Evolutionary conservation across 169 alveolate genomes (phyloP).

Genomic region (Besnoitia besnoiti): DNA sequence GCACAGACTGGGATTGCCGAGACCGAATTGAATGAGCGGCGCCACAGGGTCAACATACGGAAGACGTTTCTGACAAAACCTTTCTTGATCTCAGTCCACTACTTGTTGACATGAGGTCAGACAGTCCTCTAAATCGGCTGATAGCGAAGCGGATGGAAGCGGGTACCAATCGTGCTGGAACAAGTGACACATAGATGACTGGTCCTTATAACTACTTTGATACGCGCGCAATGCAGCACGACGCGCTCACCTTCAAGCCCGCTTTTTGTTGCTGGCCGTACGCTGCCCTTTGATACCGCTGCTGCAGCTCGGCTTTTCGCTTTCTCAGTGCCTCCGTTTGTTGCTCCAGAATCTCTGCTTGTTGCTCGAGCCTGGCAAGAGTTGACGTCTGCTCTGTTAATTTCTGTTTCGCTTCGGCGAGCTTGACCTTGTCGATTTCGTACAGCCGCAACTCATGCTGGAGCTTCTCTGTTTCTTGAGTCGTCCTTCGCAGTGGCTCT

Average conservation of each 20-base stretch:
- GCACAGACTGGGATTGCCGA: no score
- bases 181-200: no score
- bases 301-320: neutral
- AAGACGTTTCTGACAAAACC: no score
- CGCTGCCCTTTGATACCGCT: slow-evolving; percentile 26
- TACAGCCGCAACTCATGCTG: slow-evolving; percentile 34
- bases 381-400: neutral
- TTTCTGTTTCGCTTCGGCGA: neutral
- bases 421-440: slow-evolving; percentile 40
- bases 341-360: slow-evolving; percentile 47
- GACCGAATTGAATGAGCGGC: no score
- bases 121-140: no score
- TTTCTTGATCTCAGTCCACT: no score
- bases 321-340: slow-evolving; percentile 25
- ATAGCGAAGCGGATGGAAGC: no score
- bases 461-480: slow-evolving; percentile 8
- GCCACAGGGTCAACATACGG: no score
- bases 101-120: no score
- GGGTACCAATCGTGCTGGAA: no score
- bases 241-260: slow-evolving; percentile 47
- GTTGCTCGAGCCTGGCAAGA: slow-evolving; percentile 20
- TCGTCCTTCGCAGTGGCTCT: slow-evolving; percentile 26
- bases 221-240: no score
- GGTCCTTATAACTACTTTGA: no score
- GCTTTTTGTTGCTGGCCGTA: slow-evolving; percentile 45